phyloP scores from a whole-genome alignment of 2,329 filamentous ascomycete genomes.

The Penicillium sp. region DNA sequence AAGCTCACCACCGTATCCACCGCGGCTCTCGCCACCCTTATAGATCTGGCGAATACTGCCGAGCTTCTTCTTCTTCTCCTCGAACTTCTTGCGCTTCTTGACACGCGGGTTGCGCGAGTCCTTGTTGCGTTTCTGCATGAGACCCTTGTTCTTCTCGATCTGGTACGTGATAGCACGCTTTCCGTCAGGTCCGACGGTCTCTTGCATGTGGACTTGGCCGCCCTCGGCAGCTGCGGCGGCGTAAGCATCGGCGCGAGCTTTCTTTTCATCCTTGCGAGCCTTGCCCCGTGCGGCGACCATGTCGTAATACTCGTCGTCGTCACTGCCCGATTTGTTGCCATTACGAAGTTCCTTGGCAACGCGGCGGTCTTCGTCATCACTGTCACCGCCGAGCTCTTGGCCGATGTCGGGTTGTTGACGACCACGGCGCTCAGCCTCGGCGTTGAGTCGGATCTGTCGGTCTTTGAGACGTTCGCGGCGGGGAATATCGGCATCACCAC shows the following conservation, averaged over 20 bases:
- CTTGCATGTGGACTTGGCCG: constrained; percentile 62
- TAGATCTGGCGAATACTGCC: constrained; percentile 81
- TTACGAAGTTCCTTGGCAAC: constrained; percentile 51
- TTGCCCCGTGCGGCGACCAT: constrained; percentile 66
- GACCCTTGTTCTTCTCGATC: constrained; percentile 96
- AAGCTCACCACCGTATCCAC: constrained; percentile 85
- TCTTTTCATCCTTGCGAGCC: constrained; percentile 67
- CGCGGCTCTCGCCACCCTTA: constrained; percentile 77
- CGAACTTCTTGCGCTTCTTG: constrained; percentile 96
- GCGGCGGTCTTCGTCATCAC: constrained; percentile 62
- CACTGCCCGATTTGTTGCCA: constrained; percentile 36
- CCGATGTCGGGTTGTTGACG: constrained; percentile 61
- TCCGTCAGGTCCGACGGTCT: constrained; percentile 73
- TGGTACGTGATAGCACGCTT: constrained; percentile 90
- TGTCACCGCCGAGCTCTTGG: constrained; percentile 68
- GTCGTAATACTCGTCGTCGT: constrained; percentile 72
- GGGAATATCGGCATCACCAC: constrained; percentile 61
- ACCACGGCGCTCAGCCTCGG: constrained; percentile 82
- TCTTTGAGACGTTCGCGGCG: constrained; percentile 86
- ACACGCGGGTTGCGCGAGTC: constrained; percentile 91
- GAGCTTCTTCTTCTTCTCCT: constrained; percentile 97
- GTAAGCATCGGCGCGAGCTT: constrained; percentile 62
- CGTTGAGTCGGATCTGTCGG: constrained; percentile 78
- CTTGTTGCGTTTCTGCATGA: constrained; percentile 87
- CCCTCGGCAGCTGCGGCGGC: constrained; percentile 55